Evolutionary conservation across 139 green algal species (phyloP).

Genomic region (Chlorella ohadii): DNA sequence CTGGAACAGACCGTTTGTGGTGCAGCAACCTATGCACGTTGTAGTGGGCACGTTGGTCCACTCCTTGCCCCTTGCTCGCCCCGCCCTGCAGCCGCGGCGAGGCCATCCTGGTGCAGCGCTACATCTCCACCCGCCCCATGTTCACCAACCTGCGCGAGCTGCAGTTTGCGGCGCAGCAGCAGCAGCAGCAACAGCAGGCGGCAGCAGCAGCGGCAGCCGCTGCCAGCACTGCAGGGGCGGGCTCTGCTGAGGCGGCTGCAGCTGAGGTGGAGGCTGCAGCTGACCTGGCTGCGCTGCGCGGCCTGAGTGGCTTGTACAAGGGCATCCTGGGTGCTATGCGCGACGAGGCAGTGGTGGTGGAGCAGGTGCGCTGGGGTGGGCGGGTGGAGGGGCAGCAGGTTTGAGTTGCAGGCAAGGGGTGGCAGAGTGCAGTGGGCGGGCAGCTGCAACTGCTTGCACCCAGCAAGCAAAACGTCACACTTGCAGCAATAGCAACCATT

Average conservation of each 20-base stretch:
- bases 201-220: neutral
- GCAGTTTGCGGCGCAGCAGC: conserved; percentile 19
- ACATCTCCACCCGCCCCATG: conserved; percentile 62
- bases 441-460: neutral
- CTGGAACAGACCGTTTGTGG: no score
- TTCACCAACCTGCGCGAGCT: conserved; percentile 59
- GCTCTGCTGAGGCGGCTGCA: neutral
- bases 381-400: no score
- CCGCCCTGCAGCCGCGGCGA: conserved; percentile 20
- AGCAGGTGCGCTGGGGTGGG: conserved; percentile 33
- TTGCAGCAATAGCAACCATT: neutral
- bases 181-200: conserved; percentile 8
- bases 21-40: no score
- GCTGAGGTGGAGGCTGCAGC: neutral
- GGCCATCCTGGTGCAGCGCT: conserved; percentile 49
- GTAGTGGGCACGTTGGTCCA: no score
- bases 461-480: neutral
- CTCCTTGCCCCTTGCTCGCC: neutral
- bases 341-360: conserved; percentile 63
- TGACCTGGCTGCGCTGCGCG: conserved; percentile 21
- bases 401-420: no score
- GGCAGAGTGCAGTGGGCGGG: neutral
- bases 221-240: neutral
- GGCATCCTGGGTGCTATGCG: conserved; percentile 47
- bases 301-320: conserved; percentile 54